phyloP scores from a whole-genome alignment of 768 basidiomycete species.

The Suillus clintonianus region DNA sequence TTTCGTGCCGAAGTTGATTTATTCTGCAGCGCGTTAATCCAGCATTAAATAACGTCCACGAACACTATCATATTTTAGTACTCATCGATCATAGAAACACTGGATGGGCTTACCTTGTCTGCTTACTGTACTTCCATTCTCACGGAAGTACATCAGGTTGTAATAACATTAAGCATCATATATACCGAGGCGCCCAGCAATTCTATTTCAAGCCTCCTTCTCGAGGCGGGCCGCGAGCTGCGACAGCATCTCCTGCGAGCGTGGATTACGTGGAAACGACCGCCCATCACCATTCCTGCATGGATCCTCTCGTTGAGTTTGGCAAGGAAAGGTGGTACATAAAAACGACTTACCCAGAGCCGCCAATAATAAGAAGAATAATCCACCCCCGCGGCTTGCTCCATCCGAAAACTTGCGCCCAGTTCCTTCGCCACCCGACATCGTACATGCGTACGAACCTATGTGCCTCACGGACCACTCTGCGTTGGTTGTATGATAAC shows the following conservation, averaged over 20 bases:
- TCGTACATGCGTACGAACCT: slow-evolving; percentile 65
- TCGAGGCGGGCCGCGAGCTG: slow-evolving; percentile 64
- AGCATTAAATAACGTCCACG: neutral
- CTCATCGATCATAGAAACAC: too few species aligned
- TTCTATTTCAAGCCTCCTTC: slow-evolving; percentile 13
- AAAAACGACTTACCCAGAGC: slow-evolving; percentile 53
- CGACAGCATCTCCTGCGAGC: slow-evolving; percentile 65
- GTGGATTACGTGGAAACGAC: slow-evolving; percentile 67
- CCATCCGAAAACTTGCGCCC: slow-evolving; percentile 69
- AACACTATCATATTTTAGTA: neutral
- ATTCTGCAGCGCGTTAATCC: neutral
- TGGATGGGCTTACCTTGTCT: neutral
- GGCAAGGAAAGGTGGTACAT: neutral
- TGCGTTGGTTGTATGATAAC: slow-evolving; percentile 63
- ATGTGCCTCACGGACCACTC: slow-evolving; percentile 66
- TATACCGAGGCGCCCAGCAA: neutral
- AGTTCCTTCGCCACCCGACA: slow-evolving; percentile 72
- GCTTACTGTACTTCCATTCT: neutral
- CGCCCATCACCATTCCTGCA: slow-evolving; percentile 66
- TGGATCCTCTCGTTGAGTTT: neutral
- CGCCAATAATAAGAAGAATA: slow-evolving; percentile 58
- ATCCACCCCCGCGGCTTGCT: slow-evolving; percentile 52
- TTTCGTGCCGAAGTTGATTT: neutral
- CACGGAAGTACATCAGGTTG: neutral
- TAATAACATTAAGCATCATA: neutral